Evolutionary conservation across 148 eudicot genomes (phyloP), one percentile per base, ranked within the genome.

Genomic region (Rheum nobile): DNA sequence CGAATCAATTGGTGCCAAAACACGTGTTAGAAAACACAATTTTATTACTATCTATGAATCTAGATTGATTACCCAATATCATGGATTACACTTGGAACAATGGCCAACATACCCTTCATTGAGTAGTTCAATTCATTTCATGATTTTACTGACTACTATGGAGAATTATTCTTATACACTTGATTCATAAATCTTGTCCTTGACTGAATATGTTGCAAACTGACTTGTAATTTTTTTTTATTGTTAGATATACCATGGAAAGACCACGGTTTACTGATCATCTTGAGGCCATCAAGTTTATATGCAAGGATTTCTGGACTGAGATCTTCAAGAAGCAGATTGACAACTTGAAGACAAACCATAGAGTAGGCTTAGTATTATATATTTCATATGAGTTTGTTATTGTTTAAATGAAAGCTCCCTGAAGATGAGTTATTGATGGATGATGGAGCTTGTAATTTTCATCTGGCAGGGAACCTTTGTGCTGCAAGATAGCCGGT

Each of bases 271-370:
- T 95, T 79, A 84, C 84, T 72, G 99, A 95, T 81, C 97, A 95
- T 85, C 90, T 95, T 55, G 99, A 95, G 42, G 97, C 96, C 71
- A 90, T 95, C 86, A 95, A 95, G 82, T 95, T 95, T 75, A 87
- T 95, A 47, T 95, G 99, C 84, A 95, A 91, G 85, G 99, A 95
- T 84, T 95, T 95, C 76, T 95, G 99, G 97, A 80, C 92, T 50
- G 99, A 95, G 79, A 84, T 95, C 72, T 95, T 95, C 81, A 95
- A 95, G 90, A 95, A 95, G 83, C 99, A 95, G 78, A 95, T 95
- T 47, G 99, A 95, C 79, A 95, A 95, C 82, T 79, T 95, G 72
- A 95, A 91, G 85, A 95, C 99, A 48, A 95, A 95, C 80, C 99
- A 92, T 82, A 86, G 93, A 77, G 99, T 91, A 82, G 76, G 88